Conservation (phyloP, 129 eudicot species). For the Cynara cardunculus region DNA sequence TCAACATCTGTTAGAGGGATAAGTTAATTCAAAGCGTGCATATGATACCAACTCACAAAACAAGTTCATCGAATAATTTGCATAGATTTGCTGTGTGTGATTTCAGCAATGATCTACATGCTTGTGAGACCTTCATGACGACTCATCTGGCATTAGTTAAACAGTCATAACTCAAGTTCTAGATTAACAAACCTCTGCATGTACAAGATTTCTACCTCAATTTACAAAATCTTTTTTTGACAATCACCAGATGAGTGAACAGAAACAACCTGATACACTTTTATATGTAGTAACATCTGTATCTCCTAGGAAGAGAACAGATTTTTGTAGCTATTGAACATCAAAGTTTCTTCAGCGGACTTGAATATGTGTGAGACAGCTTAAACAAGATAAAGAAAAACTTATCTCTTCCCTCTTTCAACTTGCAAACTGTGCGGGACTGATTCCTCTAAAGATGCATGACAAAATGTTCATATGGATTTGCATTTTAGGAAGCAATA, state of each 20-base stretch:
- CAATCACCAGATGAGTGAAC: neutral
- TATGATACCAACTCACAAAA: neutral
- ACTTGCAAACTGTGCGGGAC: neutral
- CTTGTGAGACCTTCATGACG: neutral
- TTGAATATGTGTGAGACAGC: neutral
- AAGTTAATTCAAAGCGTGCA: neutral
- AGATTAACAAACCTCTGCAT: too few relatives aligned
- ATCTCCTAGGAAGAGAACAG: neutral
- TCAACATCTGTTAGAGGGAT: neutral
- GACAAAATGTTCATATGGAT: neutral
- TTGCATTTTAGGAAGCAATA: constrained; percentile 41
- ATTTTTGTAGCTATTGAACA: neutral
- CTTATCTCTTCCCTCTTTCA: neutral
- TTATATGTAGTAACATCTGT: neutral
- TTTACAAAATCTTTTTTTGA: neutral
- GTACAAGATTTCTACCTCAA: neutral
- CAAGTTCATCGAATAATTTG: neutral
- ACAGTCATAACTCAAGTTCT: neutral
- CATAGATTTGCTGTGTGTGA: neutral
- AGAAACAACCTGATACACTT: neutral
- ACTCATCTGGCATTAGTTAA: neutral
- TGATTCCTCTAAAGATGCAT: neutral
- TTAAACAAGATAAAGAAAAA: neutral
- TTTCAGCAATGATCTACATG: neutral
- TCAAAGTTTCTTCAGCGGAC: neutral